Percentiles rank a stretch among this genome's conserved stretches.
These are phyloP conservation scores for Lasiosphaeria miniovina DNA, from an alignment of 495 filamentous ascomycete genomes.

Conservation along the genomic window DNA sequence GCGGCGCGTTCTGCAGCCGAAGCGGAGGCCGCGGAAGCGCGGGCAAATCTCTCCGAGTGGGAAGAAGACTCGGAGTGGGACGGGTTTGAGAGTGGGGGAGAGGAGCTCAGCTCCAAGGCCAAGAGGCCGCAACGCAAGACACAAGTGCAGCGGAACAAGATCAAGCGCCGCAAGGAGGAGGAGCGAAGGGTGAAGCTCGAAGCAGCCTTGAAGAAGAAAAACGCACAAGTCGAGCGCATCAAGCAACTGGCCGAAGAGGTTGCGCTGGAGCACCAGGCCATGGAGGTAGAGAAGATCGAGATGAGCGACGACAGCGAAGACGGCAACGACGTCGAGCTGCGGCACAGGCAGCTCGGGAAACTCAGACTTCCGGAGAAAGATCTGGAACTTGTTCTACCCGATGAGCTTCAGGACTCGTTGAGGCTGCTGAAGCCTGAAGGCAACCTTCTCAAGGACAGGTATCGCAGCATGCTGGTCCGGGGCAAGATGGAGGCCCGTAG, in stretches of 20 bases:
- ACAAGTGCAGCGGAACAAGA: slow-evolving; percentile 78
- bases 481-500: slow-evolving; percentile 85
- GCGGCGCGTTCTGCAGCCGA: slow-evolving; percentile 55
- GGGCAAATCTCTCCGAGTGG: slow-evolving; percentile 65
- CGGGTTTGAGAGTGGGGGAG: slow-evolving; percentile 64
- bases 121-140: slow-evolving; percentile 82
- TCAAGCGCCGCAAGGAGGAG: slow-evolving; percentile 80
- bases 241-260: slow-evolving; percentile 63
- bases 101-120: slow-evolving; percentile 61
- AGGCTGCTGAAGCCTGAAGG: slow-evolving; percentile 89
- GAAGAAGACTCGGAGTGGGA: slow-evolving; percentile 90
- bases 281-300: slow-evolving; percentile 38
- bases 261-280: slow-evolving; percentile 52
- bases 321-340: slow-evolving; percentile 61
- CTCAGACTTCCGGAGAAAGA: slow-evolving; percentile 70
- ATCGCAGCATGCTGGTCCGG: slow-evolving; percentile 79
- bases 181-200: slow-evolving; percentile 71
- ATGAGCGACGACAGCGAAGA: slow-evolving; percentile 44
- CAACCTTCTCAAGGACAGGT: slow-evolving; percentile 86
- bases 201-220: slow-evolving; percentile 64
- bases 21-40: slow-evolving; percentile 61
- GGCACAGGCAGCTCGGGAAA: slow-evolving; percentile 75
- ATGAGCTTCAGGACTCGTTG: slow-evolving; percentile 90
- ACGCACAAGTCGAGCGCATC: slow-evolving; percentile 62
- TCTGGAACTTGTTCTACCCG: slow-evolving; percentile 84